Base-by-base conservation (phyloP, 345 rosid species). In the Citropsis articulata region DNA sequence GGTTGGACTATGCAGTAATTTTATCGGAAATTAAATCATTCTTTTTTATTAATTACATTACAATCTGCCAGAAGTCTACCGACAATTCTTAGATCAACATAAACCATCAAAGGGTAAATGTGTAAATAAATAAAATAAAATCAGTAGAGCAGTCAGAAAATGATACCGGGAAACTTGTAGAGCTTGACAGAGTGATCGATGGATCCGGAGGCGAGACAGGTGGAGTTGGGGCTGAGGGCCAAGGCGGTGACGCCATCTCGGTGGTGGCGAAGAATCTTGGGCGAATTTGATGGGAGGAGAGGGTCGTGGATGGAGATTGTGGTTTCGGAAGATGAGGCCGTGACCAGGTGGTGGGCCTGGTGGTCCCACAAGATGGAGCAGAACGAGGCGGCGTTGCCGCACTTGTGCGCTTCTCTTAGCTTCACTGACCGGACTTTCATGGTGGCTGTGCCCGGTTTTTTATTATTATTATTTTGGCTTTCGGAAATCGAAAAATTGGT, bases 151-250 rank as follows among this genome's bases (percentile, higher is more conserved):
- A 45, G 50, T 45, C 25, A 31, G 48, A 50, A 74, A 77, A 55
- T 1, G 55, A 53, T 85, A 93, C 98, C 85, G n/a, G 98, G 98
- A 71, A 96, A 96, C 79, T 87, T 94, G 91, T 91, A 96, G 88
- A 96, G 97, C 90, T 96, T 96, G 69, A 96, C 98, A 55, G 98
- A 93, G 83, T 89, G 97, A 80, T 94, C 99, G 40, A 94, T 85
- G 48, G 99, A 94, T 59, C 95, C 99, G 10, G 99, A 94, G 48
- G 99, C 97, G 67, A 96, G 97, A 88, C 94, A 90, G 66, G 98
- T 86, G 73, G 97, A 92, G 78, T 96, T 93, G 63, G 91, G 91
- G 85, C 97, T 94, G 35, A 96, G 90, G 27, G 97, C 92, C 53
- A 94, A 76, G 42, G 97, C 89, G 18, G 98, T 94, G 81, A 92